Percentiles rank a stretch among this genome's conserved stretches.
These are phyloP conservation scores for Meyerozyma carpophila DNA, from an alignment of 1,139 yeast genomes.

Conservation along the genomic window DNA sequence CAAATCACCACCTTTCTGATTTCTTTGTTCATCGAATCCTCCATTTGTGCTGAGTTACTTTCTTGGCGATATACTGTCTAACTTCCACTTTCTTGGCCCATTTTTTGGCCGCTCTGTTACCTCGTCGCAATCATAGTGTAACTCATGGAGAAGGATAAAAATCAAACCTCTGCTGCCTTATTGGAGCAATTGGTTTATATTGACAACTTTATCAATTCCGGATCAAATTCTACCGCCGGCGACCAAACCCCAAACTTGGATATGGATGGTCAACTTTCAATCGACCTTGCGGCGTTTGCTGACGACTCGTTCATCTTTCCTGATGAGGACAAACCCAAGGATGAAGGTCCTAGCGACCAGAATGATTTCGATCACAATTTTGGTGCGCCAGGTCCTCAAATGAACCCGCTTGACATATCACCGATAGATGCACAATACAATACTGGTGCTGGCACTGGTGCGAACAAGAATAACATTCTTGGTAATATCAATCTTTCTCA, in stretches of 20 bases:
- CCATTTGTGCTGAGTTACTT: neutral
- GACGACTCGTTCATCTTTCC: conserved; percentile 74
- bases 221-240: conserved; percentile 18
- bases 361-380: conserved; percentile 2
- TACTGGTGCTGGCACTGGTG: neutral
- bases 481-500: conserved; percentile 15
- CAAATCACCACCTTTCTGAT: too few relatives aligned
- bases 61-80: neutral
- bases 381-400: conserved; percentile 1
- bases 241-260: conserved; percentile 36
- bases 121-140: too few relatives aligned
- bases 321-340: conserved; percentile 63
- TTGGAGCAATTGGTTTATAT: conserved; percentile 73
- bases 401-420: conserved; percentile 1
- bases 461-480: conserved; percentile 3
- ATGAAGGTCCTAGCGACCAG: conserved; percentile 13
- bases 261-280: conserved; percentile 63
- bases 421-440: neutral
- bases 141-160: conserved; percentile 4
- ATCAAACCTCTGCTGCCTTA: conserved; percentile 55
- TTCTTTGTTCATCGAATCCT: too few relatives aligned
- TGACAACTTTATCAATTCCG: conserved; percentile 60
- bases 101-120: too few relatives aligned
- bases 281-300: conserved; percentile 75
- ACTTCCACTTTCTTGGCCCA: neutral